Percentiles rank a stretch among this genome's conserved stretches.
Evolutionary conservation across 1,284 basidiomycete species (phyloP).

Genomic region (Cutaneotrichosporon daszewskae): DNA sequence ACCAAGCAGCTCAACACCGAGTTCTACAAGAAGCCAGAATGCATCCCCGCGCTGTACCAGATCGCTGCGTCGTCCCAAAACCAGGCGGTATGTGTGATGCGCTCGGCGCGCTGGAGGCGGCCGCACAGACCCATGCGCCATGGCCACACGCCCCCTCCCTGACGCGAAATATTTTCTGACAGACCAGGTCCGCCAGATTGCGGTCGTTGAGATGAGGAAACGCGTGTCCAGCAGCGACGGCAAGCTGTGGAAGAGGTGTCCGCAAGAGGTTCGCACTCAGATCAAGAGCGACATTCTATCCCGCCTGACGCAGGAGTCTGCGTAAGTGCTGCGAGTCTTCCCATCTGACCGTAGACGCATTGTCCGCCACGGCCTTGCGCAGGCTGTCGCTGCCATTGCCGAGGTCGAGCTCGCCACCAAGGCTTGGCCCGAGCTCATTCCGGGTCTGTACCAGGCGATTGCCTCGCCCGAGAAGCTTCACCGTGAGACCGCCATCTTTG

Average conservation of each 20-base stretch:
- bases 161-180: background rate
- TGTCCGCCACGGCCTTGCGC: constrained; percentile 82
- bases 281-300: constrained; percentile 83
- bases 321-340: constrained; percentile 55
- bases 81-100: constrained; percentile 15
- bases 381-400: constrained; percentile 90
- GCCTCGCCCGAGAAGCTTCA: constrained; percentile 64
- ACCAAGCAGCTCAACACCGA: constrained; percentile 85
- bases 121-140: too few species aligned
- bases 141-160: too few species aligned
- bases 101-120: too few species aligned
- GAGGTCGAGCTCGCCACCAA: constrained; percentile 76
- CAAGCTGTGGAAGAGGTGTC: constrained; percentile 73
- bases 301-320: constrained; percentile 69
- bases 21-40: constrained; percentile 84
- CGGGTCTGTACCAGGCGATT: constrained; percentile 78
- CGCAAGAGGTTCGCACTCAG: constrained; percentile 65
- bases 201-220: constrained; percentile 97
- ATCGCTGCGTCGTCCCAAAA: constrained; percentile 82
- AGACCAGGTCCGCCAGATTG: constrained; percentile 84
- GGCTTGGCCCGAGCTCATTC: constrained; percentile 78
- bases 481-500: constrained; percentile 86
- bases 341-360: constrained; percentile 57
- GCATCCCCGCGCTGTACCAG: constrained; percentile 84
- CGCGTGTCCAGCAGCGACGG: constrained; percentile 75